Conservation (phyloP, 2,329 filamentous ascomycete species). For the Juglanconis sp. region DNA sequence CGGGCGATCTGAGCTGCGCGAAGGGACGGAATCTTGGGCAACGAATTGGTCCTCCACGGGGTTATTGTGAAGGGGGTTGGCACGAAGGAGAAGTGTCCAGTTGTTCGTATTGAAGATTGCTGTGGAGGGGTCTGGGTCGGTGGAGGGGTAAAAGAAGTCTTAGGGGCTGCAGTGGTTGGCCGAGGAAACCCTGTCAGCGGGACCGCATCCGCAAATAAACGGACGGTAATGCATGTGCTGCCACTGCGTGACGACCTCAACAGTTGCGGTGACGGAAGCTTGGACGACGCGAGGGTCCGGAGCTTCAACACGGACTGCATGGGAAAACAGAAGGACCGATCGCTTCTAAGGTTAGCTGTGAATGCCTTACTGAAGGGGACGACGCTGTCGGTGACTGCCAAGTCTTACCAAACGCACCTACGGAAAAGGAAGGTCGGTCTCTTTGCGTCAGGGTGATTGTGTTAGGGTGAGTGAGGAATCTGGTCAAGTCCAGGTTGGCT, state of each 20-base stretch:
- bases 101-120: not conserved
- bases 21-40: constrained; percentile 44
- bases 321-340: not conserved
- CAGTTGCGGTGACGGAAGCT: not conserved
- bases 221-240: no score
- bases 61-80: constrained; percentile 13
- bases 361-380: not conserved
- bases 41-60: constrained; percentile 21
- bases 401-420: not conserved
- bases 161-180: constrained; percentile 4
- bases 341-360: not conserved
- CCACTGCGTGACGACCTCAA: not conserved
- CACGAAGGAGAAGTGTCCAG: constrained; percentile 10
- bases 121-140: constrained; percentile 15
- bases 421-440: not conserved
- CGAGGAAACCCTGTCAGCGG: constrained; percentile 3
- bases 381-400: not conserved
- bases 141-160: constrained; percentile 8
- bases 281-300: not conserved
- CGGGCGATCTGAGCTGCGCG: constrained; percentile 54
- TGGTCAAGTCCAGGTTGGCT: not conserved
- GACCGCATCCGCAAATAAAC: not conserved
- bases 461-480: not conserved
- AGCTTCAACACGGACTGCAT: not conserved
- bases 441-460: not conserved